These are phyloP conservation scores for Oryza rufipogon DNA, from an alignment of 176 grass and related monocot genomes.

Conservation along the genomic window DNA sequence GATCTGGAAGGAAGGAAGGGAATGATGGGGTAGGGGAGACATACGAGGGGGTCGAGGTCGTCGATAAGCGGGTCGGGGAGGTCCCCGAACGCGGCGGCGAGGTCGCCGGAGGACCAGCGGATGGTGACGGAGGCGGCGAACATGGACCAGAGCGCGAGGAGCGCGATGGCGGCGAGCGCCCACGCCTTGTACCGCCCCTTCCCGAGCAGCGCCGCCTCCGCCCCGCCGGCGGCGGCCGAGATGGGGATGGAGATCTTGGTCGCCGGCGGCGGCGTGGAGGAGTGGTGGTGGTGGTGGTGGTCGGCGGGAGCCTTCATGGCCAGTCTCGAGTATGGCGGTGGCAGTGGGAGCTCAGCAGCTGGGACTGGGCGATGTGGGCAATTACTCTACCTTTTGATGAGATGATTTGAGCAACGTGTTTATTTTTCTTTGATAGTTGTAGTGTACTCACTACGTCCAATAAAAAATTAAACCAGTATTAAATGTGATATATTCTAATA, in stretches of 20 bases:
- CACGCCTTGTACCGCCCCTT: slow-evolving; percentile 72
- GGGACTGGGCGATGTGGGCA: not conserved
- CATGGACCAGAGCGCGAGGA: slow-evolving; percentile 86
- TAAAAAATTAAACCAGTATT: too few species aligned
- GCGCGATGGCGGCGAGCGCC: slow-evolving; percentile 69
- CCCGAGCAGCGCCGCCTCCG: slow-evolving; percentile 35
- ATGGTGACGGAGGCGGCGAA: slow-evolving; percentile 77
- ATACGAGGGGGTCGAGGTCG: slow-evolving; percentile 47
- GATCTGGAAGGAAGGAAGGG: slow-evolving; percentile 5
- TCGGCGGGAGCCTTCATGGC: slow-evolving; percentile 45
- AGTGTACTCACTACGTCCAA: too few species aligned
- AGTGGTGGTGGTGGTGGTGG: slow-evolving; percentile 36
- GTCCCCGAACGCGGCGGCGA: slow-evolving; percentile 30
- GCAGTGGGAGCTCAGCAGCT: not conserved
- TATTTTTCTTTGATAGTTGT: too few species aligned
- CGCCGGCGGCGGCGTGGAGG: slow-evolving; percentile 33
- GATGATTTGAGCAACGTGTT: too few species aligned
- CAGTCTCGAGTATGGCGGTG: not conserved
- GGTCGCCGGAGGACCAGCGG: slow-evolving; percentile 50
- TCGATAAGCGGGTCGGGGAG: slow-evolving; percentile 24
- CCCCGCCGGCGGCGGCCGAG: not conserved
- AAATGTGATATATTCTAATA: too few species aligned
- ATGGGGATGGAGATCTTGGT: slow-evolving; percentile 49
- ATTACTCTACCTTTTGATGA: too few species aligned
- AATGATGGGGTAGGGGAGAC: not conserved